A percentile compares a stretch with the other conserved stretches of the same genome.
Evolutionary conservation across 2,329 filamentous ascomycete species (phyloP).

Genomic region (Pyrenophora teres): DNA sequence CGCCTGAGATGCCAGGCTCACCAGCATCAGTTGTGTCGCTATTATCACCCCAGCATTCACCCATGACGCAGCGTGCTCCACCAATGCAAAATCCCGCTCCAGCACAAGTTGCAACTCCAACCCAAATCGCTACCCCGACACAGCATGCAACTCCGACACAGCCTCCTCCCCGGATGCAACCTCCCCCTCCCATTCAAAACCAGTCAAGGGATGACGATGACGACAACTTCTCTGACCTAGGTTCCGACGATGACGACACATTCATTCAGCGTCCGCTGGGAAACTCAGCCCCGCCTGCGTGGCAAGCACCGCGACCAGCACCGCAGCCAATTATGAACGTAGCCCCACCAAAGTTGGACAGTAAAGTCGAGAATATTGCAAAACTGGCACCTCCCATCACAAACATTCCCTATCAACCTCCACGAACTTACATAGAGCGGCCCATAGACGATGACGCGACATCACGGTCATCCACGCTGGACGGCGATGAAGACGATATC

Average conservation of each 20-base stretch:
- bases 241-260: slow-evolving; percentile 32
- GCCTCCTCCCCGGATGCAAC: too few relatives aligned
- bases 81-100: too few relatives aligned
- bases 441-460: slow-evolving; percentile 39
- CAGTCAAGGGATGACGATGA: slow-evolving; percentile 39
- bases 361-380: slow-evolving; percentile 8
- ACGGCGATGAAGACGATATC: slow-evolving; percentile 37
- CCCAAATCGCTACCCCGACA: too few relatives aligned
- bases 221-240: slow-evolving; percentile 38
- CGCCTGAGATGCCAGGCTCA: too few relatives aligned
- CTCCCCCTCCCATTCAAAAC: too few relatives aligned
- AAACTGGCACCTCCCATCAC: slow-evolving; percentile 14
- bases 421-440: slow-evolving; percentile 12
- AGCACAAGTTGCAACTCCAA: too few relatives aligned
- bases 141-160: too few relatives aligned
- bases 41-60: slow-evolving; percentile 24
- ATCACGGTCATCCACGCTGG: slow-evolving; percentile 42
- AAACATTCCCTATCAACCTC: slow-evolving; percentile 19
- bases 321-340: slow-evolving; percentile 19
- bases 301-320: slow-evolving; percentile 20
- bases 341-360: slow-evolving; percentile 33
- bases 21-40: background rate
- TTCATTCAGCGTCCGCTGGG: slow-evolving; percentile 16
- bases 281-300: slow-evolving; percentile 29
- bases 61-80: too few relatives aligned